Percentiles rank a stretch among this genome's conserved stretches.
These are phyloP conservation scores for Asclepias syriaca DNA, from an alignment of 257 asterid genomes.

Conservation along the genomic window DNA sequence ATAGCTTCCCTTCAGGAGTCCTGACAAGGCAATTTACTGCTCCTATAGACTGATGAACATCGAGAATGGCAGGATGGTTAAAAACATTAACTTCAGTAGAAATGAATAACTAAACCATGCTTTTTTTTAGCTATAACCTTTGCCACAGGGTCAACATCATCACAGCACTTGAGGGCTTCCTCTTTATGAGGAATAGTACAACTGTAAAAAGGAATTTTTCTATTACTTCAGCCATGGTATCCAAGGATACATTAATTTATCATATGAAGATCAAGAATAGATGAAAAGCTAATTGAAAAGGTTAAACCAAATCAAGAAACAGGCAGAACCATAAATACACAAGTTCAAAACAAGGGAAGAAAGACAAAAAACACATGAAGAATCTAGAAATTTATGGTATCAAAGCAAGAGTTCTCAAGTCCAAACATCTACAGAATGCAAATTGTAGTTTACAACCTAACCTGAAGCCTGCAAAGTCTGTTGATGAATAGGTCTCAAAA, in stretches of 20 bases:
- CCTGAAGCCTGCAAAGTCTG: conserved; percentile 96
- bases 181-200: conserved; percentile 96
- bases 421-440: conserved; percentile 4
- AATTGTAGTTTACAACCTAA: conserved; percentile 24
- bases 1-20: conserved; percentile 69
- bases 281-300: background rate
- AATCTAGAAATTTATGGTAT: background rate
- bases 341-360: too few relatives aligned
- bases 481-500: conserved; percentile 66
- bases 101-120: conserved; percentile 4
- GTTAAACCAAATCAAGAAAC: background rate
- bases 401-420: background rate
- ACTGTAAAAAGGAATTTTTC: conserved; percentile 41
- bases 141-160: conserved; percentile 83
- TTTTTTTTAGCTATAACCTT: conserved; percentile 45
- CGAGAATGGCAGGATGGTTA: conserved; percentile 15
- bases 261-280: background rate
- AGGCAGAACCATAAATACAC: background rate
- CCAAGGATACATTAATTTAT: background rate
- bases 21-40: conserved; percentile 80
- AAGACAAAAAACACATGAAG: too few relatives aligned
- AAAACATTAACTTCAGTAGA: background rate
- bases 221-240: conserved; percentile 6
- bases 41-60: conserved; percentile 65
- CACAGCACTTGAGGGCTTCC: conserved; percentile 61